Conservation (phyloP, 352 stramenopile genomes). For the Pythium folliculosum region DNA sequence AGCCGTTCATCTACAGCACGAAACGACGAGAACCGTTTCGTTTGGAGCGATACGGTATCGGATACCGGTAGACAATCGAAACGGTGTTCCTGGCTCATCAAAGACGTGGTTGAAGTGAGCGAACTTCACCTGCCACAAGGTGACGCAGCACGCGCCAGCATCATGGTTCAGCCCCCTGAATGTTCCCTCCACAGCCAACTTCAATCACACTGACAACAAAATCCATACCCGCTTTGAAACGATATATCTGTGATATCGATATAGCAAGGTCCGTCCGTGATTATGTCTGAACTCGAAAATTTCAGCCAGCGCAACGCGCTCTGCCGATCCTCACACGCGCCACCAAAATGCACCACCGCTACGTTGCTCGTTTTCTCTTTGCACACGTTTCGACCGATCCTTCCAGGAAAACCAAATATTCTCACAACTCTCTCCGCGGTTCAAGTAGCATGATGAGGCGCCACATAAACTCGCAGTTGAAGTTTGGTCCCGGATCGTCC, state of each 20-base stretch:
- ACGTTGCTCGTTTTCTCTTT: background rate
- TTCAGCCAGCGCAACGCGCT: background rate
- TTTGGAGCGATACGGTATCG: background rate
- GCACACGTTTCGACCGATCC: constrained; percentile 15
- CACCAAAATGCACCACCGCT: background rate
- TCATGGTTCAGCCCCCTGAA: constrained; percentile 21
- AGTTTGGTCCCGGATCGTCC: constrained; percentile 9
- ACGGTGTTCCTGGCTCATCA: background rate
- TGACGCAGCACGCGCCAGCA: constrained; percentile 27
- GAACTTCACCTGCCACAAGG: constrained; percentile 21
- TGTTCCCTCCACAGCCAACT: constrained; percentile 12
- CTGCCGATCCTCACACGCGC: background rate
- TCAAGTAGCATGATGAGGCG: constrained; percentile 2
- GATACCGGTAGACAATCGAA: background rate
- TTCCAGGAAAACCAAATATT: constrained; percentile 1
- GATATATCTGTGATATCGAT: background rate
- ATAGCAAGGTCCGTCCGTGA: background rate
- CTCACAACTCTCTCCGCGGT: background rate
- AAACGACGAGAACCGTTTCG: constrained; percentile 11
- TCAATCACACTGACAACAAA: background rate
- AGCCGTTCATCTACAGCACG: constrained; percentile 29
- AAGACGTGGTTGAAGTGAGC: constrained; percentile 20
- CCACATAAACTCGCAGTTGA: constrained; percentile 16
- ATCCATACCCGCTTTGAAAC: constrained; percentile 1
- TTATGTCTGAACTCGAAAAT: background rate